Base-by-base conservation (phyloP, 2,329 filamentous ascomycete species). In the Alternaria ethzedia region DNA sequence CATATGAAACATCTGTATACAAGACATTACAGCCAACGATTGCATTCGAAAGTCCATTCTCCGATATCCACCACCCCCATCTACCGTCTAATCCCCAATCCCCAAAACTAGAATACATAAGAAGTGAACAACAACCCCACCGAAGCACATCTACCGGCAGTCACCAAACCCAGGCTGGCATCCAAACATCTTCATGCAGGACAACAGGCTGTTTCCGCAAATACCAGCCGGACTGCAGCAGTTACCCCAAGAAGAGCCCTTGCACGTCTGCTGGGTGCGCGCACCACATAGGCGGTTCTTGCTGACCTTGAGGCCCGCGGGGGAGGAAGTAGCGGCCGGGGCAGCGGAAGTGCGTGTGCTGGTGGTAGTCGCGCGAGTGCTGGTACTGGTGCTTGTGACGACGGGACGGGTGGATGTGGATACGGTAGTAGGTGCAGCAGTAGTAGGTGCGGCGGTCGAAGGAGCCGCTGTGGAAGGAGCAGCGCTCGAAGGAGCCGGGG, bases 101-200 rank as follows among this genome's bases (percentile, higher is more conserved):
- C 32, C 32, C 32, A n/a, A 41, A 41, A 41, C 36, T 41, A 41
- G 36, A 41, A 41, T 41, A 41, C 36, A 41, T 41, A 41, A 41
- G 36, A 41, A 41, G 5, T 41, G 36, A 41, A 41, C 15, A 41
- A 17, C 36, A 41, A n/a, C n/a, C 1, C n/a, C 13, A 10, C 7
- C 21, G n/a, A 25, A 26, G 3, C 23, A 49, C 28, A 28, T 44
- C 12, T 46, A 54, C 20, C n/a, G 9, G 30, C 59, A 61, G n/a
- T 23, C 32, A 17, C 59, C 59, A 11, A 47, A 61, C 12, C 25
- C 36, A 7, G 23, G 21, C 59, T 61, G 59, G 26, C 59, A 61
- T 20, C 59, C 59, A 41, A 58, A 12, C 8, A 41, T n/a, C 25
- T 20, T 44, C 59, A 52, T 47, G 28, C 59, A 61, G 17, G 21